Percentiles rank a stretch among this genome's conserved stretches.
Conservation (phyloP, 139 green algal species). For the Asterochloris erici region DNA sequence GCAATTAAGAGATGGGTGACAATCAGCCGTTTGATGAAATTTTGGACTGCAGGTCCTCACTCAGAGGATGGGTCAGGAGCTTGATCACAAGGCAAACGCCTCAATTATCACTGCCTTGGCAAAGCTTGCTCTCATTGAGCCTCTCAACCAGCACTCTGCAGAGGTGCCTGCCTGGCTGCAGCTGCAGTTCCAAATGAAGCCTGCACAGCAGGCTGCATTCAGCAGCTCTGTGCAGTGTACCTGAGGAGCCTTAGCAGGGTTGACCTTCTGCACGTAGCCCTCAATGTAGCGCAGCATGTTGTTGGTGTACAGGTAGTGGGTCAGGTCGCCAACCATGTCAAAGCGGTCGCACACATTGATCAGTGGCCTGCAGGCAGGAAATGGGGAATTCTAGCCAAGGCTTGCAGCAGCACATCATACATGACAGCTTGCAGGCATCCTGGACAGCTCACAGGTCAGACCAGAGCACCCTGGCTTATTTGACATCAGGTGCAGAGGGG, state of each 20-base stretch:
- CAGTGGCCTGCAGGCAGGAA: constrained; percentile 56
- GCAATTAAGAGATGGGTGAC: neutral
- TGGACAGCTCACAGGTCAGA: too few species aligned
- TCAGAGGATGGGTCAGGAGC: neutral
- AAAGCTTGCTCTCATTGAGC: too few species aligned
- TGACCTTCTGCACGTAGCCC: constrained; percentile 98
- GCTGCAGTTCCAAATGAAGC: neutral
- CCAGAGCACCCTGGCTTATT: too few species aligned
- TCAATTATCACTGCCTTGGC: too few species aligned
- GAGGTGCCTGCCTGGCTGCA: too few species aligned
- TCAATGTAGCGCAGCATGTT: constrained; percentile 97
- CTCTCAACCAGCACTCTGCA: too few species aligned
- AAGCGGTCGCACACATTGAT: constrained; percentile 99
- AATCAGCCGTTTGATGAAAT: constrained; percentile 48
- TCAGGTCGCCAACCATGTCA: constrained; percentile 94
- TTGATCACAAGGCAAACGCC: neutral
- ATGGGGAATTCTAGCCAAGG: neutral
- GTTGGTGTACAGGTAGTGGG: constrained; percentile 89
- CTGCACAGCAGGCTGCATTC: neutral
- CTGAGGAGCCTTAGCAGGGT: constrained; percentile 58
- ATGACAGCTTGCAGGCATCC: neutral
- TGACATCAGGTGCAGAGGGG: too few species aligned
- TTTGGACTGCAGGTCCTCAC: neutral
- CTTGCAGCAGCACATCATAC: neutral
- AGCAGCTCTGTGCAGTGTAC: neutral